A percentile compares a stretch with the other conserved stretches of the same genome.
phyloP scores from a whole-genome alignment of 352 stramenopile genomes.

The Peronospora farinosa region DNA sequence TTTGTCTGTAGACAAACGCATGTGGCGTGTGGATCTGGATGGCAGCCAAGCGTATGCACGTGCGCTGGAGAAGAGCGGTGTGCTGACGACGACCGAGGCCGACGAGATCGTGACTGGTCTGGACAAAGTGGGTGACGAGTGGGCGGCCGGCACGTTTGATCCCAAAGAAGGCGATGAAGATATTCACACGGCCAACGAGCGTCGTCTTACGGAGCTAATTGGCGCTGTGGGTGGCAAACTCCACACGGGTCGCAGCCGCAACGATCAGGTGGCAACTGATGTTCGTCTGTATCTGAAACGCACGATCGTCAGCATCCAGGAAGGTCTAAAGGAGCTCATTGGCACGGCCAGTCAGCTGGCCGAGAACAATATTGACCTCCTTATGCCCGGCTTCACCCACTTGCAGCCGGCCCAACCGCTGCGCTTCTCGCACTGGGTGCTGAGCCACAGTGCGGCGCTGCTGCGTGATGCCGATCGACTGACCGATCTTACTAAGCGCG shows the following conservation, averaged over 20 bases:
- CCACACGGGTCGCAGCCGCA: constrained; percentile 93
- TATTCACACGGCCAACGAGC: constrained; percentile 99
- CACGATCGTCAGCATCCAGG: constrained; percentile 52
- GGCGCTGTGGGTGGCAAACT: constrained; percentile 95
- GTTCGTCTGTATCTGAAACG: constrained; percentile 92
- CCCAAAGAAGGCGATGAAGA: constrained; percentile 95
- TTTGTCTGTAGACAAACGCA: constrained; percentile 95
- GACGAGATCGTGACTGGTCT: constrained; percentile 27
- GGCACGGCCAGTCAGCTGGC: constrained; percentile 82
- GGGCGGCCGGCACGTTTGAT: constrained; percentile 56
- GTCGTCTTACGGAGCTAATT: constrained; percentile 95
- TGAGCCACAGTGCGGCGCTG: constrained; percentile 92
- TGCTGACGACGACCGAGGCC: constrained; percentile 89
- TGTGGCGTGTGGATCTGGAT: constrained; percentile 94
- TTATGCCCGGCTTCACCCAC: constrained; percentile 99
- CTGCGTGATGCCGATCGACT: constrained; percentile 92
- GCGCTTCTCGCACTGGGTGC: constrained; percentile 97
- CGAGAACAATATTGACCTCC: constrained; percentile 89
- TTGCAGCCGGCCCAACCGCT: constrained; percentile 97
- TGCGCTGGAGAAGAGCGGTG: constrained; percentile 82
- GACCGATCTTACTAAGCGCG: constrained; percentile 89
- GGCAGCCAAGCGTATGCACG: constrained; percentile 95
- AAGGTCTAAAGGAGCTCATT: constrained; percentile 90
- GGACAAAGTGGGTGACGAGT: constrained; percentile 29
- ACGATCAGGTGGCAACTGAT: constrained; percentile 98